Evolutionary conservation across 768 basidiomycete species (phyloP), one percentile per base, ranked within the genome.

Genomic region (Rhodosporidiobolus odoratus): DNA sequence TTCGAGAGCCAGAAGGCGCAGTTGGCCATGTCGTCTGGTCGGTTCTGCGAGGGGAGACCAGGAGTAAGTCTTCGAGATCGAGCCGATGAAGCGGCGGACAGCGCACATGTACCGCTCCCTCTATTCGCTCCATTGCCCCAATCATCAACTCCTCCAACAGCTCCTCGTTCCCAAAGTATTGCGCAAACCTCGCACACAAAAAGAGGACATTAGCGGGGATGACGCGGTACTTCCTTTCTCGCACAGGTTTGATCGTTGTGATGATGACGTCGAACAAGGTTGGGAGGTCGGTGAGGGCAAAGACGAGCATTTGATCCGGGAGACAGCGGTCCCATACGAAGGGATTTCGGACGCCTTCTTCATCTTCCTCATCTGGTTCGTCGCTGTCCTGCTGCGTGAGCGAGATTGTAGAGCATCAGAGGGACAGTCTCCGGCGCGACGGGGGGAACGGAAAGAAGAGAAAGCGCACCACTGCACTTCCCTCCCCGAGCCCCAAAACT

Each of bases 1-100:
- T 99, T 99, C 80, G 92, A 91, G 56, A 95, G 81, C 94, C 96
- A 99, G 80, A 97, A 98, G 41, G 93, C 84, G 34, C 95, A 83
- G 77, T 86, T 87, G 8, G 90, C 87, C 38, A 96, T 80, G 78
- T 97, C 91, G 75, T 96, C 92, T 30, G 89, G 84, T 71, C 86
- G 87, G 76, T 82, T 87, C 94, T 97, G 77, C 32, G 25, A 58
- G 50, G 21, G 30, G 23, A 61, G 25, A 30, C 35, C 21, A 50
- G 37, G 37, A 43, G 54, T 21, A 4, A 62, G 35, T 1, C 6
- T 10, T 9, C 4, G 58, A 40, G 34, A 19, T 3, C 5, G 27
- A 45, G 10, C 2, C 32, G 2, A 32, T n/a, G n/a, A n/a, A n/a
- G n/a, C n/a, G n/a, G n/a, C n/a, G n/a, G n/a, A n/a, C n/a, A n/a